Conservation (phyloP, 78 protist species). For the Dictyostelium intermedium region DNA sequence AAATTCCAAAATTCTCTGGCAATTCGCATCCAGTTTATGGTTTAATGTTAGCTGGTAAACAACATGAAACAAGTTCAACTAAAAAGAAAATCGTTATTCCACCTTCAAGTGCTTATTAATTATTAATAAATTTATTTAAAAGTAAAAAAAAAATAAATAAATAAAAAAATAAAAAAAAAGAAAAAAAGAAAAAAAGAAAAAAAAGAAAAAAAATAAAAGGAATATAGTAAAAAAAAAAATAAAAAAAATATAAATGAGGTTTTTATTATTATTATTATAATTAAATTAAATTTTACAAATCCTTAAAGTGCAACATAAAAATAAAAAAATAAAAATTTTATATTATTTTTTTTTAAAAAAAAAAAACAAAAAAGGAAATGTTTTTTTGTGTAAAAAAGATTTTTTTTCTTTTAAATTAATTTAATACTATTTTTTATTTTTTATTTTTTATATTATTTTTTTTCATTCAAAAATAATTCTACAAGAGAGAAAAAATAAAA, state of each 20-base stretch:
- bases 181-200: neutral
- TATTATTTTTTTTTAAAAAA: no score
- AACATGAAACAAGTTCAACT: slow-evolving; percentile 30
- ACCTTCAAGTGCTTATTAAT: slow-evolving; percentile 64
- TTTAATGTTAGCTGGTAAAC: slow-evolving; percentile 50
- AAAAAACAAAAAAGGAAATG: neutral
- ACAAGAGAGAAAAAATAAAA: no score
- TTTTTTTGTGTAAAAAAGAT: neutral
- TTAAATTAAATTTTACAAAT: no score
- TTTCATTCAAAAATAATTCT: no score
- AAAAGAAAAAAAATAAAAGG: neutral
- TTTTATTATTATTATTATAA: no score
- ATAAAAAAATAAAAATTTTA: neutral
- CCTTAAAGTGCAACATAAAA: no score
- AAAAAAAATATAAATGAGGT: no score
- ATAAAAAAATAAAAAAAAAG: neutral
- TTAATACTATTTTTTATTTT: no score
- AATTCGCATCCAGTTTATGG: slow-evolving; percentile 61
- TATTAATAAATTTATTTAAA: no score
- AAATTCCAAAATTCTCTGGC: slow-evolving; percentile 22
- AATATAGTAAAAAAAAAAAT: no score
- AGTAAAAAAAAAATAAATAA: neutral
- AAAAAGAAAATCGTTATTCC: slow-evolving; percentile 74
- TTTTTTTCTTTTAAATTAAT: no score
- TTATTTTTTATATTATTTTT: no score